Base-by-base conservation (phyloP, 176 grass and related monocot genomes). In the Thalia dealbata region DNA sequence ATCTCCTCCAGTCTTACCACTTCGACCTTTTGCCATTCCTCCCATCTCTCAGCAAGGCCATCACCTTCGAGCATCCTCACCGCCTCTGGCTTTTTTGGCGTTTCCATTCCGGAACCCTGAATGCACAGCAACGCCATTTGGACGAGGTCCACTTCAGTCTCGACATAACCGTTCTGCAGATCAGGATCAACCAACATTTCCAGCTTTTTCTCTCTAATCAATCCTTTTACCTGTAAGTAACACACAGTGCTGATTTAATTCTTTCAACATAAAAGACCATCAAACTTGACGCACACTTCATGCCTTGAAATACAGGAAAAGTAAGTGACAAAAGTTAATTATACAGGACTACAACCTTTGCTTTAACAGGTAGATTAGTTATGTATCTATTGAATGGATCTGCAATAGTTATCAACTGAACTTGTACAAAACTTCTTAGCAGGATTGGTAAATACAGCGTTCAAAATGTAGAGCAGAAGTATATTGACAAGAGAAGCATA, bases 51-150 rank as follows among this genome's bases (percentile, higher is more conserved):
- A 9, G 65, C 65, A 68, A 68, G 65, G 7, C 65, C 65, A 23
- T 68, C 65, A 22, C 65, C 65, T 68, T 68, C 65, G 6, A 68
- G 65, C 65, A 68, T 68, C 65, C 65, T 68, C 38, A 68, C 65
- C 19, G 44, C 65, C 11, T 68, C 65, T 23, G 65, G 44, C 65
- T 44, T 68, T 68, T 68, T 68, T 68, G 65, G 65, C 21, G 35
- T 32, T 68, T 68, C 65, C 65, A 68, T 44, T 44, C 35, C 35
- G 65, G 65, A 68, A 5, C 65, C 65, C 32, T 68, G 65, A 22
- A 35, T 68, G 18, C 65, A 68, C 11, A 68, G 10, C 21, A 68
- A 68, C 0, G 65, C 65, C 21, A 68, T 35, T 45, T 68, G 65
- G 21, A 68, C 44, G 65, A 68, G 65, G n/a, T 68, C 65, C 65